phyloP scores from a whole-genome alignment of 2,329 filamentous ascomycete species.

The Ophiosphaerella korrae region DNA sequence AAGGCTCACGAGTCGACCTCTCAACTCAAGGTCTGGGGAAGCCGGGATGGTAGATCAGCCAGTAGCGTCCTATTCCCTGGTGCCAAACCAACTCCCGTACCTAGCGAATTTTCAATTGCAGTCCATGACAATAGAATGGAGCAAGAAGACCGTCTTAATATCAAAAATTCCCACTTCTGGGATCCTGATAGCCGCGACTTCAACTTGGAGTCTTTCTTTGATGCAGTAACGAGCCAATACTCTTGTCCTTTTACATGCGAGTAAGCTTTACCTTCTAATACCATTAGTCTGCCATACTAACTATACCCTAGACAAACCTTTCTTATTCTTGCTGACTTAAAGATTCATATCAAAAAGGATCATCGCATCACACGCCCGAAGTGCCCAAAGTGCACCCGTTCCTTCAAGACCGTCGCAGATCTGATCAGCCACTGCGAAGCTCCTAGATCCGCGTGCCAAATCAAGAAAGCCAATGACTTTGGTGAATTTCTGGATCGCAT shows the following conservation, averaged over 20 bases:
- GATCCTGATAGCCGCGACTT: constrained; percentile 58
- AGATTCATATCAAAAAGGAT: constrained; percentile 41
- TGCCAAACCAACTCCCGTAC: constrained; percentile 35
- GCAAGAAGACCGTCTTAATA: constrained; percentile 41
- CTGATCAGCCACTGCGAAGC: constrained; percentile 51
- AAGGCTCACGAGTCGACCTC: background rate
- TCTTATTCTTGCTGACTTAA: constrained; percentile 34
- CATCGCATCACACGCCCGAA: constrained; percentile 45
- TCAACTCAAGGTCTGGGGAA: constrained; percentile 29
- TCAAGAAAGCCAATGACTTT: constrained; percentile 46
- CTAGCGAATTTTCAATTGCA: constrained; percentile 36
- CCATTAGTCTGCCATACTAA: constrained; percentile 1
- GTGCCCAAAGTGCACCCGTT: constrained; percentile 50
- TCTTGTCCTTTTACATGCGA: constrained; percentile 62
- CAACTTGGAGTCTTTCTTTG: constrained; percentile 55
- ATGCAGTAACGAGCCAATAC: constrained; percentile 52
- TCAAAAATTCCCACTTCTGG: constrained; percentile 50
- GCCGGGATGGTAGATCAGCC: constrained; percentile 23
- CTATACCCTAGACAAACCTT: constrained; percentile 31
- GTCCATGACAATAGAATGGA: constrained; percentile 35
- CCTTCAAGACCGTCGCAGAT: constrained; percentile 45
- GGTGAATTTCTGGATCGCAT: constrained; percentile 45
- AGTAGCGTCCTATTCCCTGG: constrained; percentile 44
- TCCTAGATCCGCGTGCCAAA: constrained; percentile 33
- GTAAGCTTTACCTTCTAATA: constrained; percentile 41